Evolutionary conservation across 805 yeast genomes (phyloP).

Genomic region (Isabelozyma heimii): DNA sequence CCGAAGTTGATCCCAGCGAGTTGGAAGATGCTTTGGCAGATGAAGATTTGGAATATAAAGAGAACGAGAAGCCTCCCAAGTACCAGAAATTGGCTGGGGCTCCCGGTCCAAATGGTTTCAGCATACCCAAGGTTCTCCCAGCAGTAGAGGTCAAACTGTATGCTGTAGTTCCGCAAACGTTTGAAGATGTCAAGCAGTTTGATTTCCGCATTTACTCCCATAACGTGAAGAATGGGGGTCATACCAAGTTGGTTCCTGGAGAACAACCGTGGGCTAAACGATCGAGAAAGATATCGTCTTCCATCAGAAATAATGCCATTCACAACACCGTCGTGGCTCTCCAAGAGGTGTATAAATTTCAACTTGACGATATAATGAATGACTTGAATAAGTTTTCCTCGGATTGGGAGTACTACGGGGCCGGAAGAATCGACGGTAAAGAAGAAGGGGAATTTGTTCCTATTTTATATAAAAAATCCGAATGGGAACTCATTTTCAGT

Average conservation of each 20-base stretch:
- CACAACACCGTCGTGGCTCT: constrained; percentile 34
- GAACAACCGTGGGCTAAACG: constrained; percentile 26
- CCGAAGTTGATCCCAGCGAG: constrained; percentile 14
- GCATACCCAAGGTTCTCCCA: not conserved
- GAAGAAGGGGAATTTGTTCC: constrained; percentile 31
- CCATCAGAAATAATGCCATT: constrained; percentile 23
- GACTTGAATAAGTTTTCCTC: constrained; percentile 19
- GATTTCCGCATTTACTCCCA: constrained; percentile 34
- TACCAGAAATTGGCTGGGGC: constrained; percentile 4
- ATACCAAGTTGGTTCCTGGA: constrained; percentile 16
- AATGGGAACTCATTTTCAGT: constrained; percentile 26
- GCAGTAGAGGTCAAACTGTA: constrained; percentile 3
- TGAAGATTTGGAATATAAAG: constrained; percentile 9
- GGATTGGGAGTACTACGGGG: constrained; percentile 31
- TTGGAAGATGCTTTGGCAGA: constrained; percentile 12
- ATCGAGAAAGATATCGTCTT: constrained; percentile 11
- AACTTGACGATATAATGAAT: constrained; percentile 27
- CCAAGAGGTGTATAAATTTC: constrained; percentile 37
- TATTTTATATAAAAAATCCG: constrained; percentile 22
- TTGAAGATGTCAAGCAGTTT: constrained; percentile 9
- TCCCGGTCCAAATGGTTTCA: constrained; percentile 2
- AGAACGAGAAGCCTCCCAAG: constrained; percentile 7
- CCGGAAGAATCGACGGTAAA: constrained; percentile 26
- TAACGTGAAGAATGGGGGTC: constrained; percentile 31
- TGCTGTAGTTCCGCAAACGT: constrained; percentile 13